Conservation (phyloP, 306 rosid species). For the Betula pendula region DNA sequence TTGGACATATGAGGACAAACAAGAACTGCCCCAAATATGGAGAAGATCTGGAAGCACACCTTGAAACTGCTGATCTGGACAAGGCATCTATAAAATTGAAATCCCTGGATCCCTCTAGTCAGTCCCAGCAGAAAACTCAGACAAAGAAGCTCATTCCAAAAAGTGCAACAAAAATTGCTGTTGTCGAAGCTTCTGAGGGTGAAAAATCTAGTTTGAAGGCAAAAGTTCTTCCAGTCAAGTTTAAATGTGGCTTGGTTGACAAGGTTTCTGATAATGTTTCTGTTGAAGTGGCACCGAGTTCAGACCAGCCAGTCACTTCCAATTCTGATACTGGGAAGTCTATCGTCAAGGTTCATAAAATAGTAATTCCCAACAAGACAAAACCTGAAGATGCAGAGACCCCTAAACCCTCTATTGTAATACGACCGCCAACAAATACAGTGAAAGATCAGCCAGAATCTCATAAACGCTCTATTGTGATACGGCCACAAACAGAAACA, state of each 20-base stretch:
- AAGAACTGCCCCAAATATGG: slow-evolving; percentile 97
- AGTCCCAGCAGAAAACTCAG: slow-evolving; percentile 56
- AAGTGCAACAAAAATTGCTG: slow-evolving; percentile 56
- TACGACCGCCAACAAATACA: slow-evolving; percentile 46
- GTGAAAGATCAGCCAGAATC: slow-evolving; percentile 54
- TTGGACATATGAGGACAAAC: slow-evolving; percentile 98
- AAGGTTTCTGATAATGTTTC: slow-evolving; percentile 61
- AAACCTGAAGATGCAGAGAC: slow-evolving; percentile 75
- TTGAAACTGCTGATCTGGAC: slow-evolving; percentile 64
- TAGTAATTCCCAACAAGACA: slow-evolving; percentile 62
- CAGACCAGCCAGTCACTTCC: slow-evolving; percentile 68
- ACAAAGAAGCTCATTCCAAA: slow-evolving; percentile 65
- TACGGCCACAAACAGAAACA: slow-evolving; percentile 49
- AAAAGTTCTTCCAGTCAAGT: slow-evolving; percentile 69
- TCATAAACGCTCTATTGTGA: slow-evolving; percentile 44
- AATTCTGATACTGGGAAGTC: slow-evolving; percentile 76
- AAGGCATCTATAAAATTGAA: slow-evolving; percentile 60
- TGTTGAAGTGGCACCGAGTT: slow-evolving; percentile 48
- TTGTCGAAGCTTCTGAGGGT: slow-evolving; percentile 52
- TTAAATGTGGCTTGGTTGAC: slow-evolving; percentile 82
- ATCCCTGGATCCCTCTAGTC: slow-evolving; percentile 57
- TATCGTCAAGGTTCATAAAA: slow-evolving; percentile 58
- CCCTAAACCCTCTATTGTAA: slow-evolving; percentile 52
- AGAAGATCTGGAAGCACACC: slow-evolving; percentile 68
- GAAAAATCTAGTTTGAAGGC: slow-evolving; percentile 41